Evolutionary conservation across 129 eudicot species (phyloP), one percentile per base, ranked within the genome.

Genomic region (Saussurea involucrata): DNA sequence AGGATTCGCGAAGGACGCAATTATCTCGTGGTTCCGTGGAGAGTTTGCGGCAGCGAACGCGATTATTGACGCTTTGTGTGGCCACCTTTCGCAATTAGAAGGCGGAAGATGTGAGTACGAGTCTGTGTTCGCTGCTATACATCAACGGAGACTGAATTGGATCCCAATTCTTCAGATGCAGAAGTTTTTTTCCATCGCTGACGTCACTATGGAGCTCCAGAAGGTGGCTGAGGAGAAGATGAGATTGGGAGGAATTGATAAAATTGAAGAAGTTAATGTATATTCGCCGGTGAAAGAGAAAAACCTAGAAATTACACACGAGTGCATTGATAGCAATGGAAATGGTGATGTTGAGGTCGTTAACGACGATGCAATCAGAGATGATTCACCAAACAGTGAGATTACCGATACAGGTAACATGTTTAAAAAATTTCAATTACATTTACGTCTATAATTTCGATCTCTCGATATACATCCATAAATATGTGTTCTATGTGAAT

Each of bases 11-110:
- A 90, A 92, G 83, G 99, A 95, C 82, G 89, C 97, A 0, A 86
- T 90, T 5, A 83, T 95, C 74, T 90, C 97, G 8, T 95, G 99
- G 99, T 92, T 88, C 76, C 82, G 95, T 17, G 97, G 96, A 6
- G 99, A 95, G 87, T 95, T 95, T 44, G 97, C 99, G 40, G 99
- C 99, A n/a, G 99, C 99, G 28, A 95, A 95, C 88, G 99, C 99
- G 9, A 95, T 95, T 10, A 95, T 95, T 66, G 99, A 95, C 74
- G 91, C 95, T 29, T 87, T 95, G 53, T 95, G 99, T 46, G 36
- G 81, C 53, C 99, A 95, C 79, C 63, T 95, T 10, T 68, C 87
- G 2, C 90, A 86, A 86, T 78, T 85, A 57, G 88, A 87, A 7
- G 83, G 75, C 22, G 85, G 65, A 12, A 67, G 78, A 34, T 68